Evolutionary conservation across 129 eudicot genomes (phyloP), one percentile per base, ranked within the genome.

Genomic region (Cynara cardunculus): DNA sequence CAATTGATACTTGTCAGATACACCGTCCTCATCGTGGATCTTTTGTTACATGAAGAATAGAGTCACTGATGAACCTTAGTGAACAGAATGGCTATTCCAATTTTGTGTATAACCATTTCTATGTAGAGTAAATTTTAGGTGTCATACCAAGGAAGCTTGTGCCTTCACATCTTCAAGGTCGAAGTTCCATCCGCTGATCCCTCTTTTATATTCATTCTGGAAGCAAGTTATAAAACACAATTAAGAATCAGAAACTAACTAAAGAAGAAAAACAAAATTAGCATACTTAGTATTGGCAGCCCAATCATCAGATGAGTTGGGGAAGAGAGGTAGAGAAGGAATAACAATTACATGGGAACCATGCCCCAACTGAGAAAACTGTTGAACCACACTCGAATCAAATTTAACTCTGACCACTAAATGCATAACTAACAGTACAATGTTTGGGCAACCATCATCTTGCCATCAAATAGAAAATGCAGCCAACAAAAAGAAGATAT

Each of bases 141-240:
- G 66, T 6, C 76, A 81, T 92, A 96, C 99, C 97, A 92, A 77
- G 87, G 99, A 88, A 83, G 99, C 99, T 80, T 96, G 99, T 75
- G 97, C 97, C 89, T 96, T 96, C 83, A 96, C 85, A 83, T 96
- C 99, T 78, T 96, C 99, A 73, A 96, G 90, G 86, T 96, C 84
- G 64, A 96, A 96, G 89, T 92, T 91, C 99, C 99, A 96, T 22
- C 97, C 84, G 82, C 99, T 96, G 56, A 96, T 96, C 75, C 99
- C 99, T 77, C 97, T 88, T 89, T 96, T 96, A 80, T 96, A 96
- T 89, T 96, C 99, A 83, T 89, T 90, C 99, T 96, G 87, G 35
- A 78, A 53, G 81, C n/a, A 86, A 35, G 22, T 76, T 72, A 65
- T 19, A 64, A 83, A 89, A 37, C 67, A 27, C 39, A 59, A 34